Evolutionary conservation across 2,329 filamentous ascomycete genomes (phyloP), one percentile per base, ranked within the genome.

Genomic region (Colletotrichum tofieldiae): DNA sequence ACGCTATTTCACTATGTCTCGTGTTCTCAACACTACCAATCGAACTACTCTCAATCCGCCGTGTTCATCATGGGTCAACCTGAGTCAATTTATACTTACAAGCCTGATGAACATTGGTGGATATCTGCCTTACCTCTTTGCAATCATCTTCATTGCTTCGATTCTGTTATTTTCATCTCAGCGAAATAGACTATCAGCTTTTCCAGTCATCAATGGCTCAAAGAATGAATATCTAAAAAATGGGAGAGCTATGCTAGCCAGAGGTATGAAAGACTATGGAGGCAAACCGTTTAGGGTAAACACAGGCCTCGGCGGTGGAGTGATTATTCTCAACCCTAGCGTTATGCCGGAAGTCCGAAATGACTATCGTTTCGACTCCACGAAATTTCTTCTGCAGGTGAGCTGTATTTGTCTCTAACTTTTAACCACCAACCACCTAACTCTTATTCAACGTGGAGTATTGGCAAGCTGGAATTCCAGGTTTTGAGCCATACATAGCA

Each of bases 281-380:
- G 51, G 23, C 6, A 67, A 58, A 35, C 68, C 63, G n/a, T 71
- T 71, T 32, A 49, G 63, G 54, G 63, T 71, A 2, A 67, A 71
- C 20, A 71, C 62, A 2, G 62, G 68, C 5, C 68, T 71, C 6
- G 68, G 68, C 2, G 62, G 55, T 6, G 63, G 68, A 3, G 68
- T 71, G 5, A 67, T 71, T 1, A 60, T 67, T 1, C 56, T 71
- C 35, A 39, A 71, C 16, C 63, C 56, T 1, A 47, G 39, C 29
- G 49, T 64, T 14, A 63, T 68, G 65, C 49, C 65, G 14, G 67
- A 67, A 12, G 55, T 71, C 20, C 49, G 56, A 39, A 71, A 71
- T 37, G 68, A 71, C 18, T 49, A 56, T 3, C 55, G 63, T 7
- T 66, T 71, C 16, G 68, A 71, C 20, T 71, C 68, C 3, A 67